Evolutionary conservation across 495 filamentous ascomycete species (phyloP).

Genomic region (Daldinia grandis): DNA sequence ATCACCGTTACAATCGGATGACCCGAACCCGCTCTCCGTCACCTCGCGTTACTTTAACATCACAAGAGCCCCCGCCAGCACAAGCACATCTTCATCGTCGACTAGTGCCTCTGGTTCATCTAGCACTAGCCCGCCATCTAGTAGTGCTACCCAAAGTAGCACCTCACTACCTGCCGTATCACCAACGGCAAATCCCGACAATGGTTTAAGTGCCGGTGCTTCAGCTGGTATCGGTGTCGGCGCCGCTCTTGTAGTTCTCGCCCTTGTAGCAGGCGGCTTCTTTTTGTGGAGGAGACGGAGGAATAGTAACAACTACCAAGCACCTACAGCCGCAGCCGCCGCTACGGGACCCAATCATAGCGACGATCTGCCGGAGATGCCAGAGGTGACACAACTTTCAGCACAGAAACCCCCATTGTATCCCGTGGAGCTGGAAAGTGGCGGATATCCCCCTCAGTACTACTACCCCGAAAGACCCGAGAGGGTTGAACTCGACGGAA

Average conservation of each 20-base stretch:
- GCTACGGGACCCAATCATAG: neutral
- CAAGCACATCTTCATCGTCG: constrained; percentile 5
- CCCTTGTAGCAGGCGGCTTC: neutral
- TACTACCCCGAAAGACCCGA: neutral
- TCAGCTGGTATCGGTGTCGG: constrained; percentile 38
- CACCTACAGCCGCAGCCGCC: neutral
- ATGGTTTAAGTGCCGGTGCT: constrained; percentile 25
- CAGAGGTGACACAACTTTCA: neutral
- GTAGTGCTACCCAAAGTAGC: neutral
- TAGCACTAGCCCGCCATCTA: neutral
- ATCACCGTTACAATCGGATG: constrained; percentile 1
- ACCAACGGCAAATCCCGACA: neutral
- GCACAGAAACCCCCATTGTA: constrained; percentile 6
- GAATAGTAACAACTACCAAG: neutral
- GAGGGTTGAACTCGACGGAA: neutral
- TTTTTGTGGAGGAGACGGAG: constrained; percentile 2
- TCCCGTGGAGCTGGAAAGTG: constrained; percentile 2
- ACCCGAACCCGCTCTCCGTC: constrained; percentile 3
- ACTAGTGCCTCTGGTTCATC: neutral
- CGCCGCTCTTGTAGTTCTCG: constrained; percentile 13
- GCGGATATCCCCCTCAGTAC: neutral
- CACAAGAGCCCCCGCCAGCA: neutral
- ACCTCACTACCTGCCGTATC: neutral
- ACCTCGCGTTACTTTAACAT: constrained; percentile 50
- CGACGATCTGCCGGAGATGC: neutral